These are phyloP conservation scores for Xanthoconium separans DNA, from an alignment of 1,284 basidiomycete species.

Conservation along the genomic window DNA sequence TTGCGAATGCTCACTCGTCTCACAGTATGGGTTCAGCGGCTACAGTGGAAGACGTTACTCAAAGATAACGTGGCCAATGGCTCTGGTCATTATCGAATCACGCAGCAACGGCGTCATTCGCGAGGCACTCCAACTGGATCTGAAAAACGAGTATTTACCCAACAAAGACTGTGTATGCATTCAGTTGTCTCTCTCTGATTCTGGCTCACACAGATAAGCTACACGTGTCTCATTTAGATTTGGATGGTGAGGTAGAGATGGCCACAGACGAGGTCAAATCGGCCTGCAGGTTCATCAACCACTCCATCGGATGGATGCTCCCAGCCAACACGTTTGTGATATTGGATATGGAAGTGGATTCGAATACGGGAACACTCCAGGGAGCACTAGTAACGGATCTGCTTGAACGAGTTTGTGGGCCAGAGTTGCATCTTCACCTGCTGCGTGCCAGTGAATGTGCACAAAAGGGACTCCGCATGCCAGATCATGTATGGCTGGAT, in stretches of 20 bases:
- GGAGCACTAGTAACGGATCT: too few relatives aligned
- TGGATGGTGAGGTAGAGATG: too few relatives aligned
- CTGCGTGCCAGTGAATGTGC: background rate
- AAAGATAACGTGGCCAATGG: background rate
- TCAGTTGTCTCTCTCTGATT: too few relatives aligned
- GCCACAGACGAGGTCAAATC: too few relatives aligned
- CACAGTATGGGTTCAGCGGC: background rate
- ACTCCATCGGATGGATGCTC: background rate
- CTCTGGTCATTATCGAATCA: background rate
- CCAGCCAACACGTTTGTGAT: background rate
- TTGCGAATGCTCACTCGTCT: background rate
- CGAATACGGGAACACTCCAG: background rate
- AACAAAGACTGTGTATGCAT: background rate
- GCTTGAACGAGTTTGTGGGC: too few relatives aligned
- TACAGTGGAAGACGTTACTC: background rate
- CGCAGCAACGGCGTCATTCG: background rate
- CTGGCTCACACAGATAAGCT: too few relatives aligned
- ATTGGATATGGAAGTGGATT: background rate
- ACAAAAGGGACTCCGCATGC: too few relatives aligned
- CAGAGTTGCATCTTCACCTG: too few relatives aligned
- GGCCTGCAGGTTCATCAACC: too few relatives aligned
- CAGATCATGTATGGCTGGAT: too few relatives aligned
- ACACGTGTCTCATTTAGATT: too few relatives aligned
- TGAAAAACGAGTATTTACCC: background rate
- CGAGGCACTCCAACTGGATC: background rate